Evolutionary conservation across 352 stramenopile genomes (phyloP), one percentile per base, ranked within the genome.

Genomic region (Pilasporangium apinafurcum): DNA sequence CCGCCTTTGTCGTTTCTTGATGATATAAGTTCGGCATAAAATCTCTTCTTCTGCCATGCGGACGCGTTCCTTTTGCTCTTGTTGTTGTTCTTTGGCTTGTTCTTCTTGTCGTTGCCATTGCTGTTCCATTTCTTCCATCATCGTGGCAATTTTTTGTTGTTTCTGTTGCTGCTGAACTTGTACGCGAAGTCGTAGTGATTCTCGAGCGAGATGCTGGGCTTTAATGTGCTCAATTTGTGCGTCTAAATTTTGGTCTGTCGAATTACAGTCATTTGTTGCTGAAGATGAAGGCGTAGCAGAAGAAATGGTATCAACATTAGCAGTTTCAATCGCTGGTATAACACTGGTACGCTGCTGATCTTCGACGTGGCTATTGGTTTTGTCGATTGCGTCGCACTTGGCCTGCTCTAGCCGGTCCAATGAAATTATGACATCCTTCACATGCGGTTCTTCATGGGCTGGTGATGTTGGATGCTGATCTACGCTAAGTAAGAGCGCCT

Each of bases 21-120:
- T 14, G 5, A 46, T 12, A 13, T 9, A 36, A 2, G 8, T 26
- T 0, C 49, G 10, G 5, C 9, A 18, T 13, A 37, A 9, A 10
- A 21, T 5, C 24, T 70, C 63, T 16, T 70, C 59, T 8, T 30
- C 27, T 9, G 60, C 34, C 63, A 74, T 65, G 1, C 17, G 17
- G 1, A 8, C 1, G 0, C 37, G 32, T 21, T 45, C 42, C 22
- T 35, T 38, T 2, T 18, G 30, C 26, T 59, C 37, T 6, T n/a
- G n/a, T n/a, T 62, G 62, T 0, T 17, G 44, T 36, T 34, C 33
- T 4, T 31, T 44, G n/a, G 45, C 37, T 2, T 45, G 24, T 2
- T 9, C 44, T 8, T 67, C 38, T 18, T 56, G 13, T 7, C 28
- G 36, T 16, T 45, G n/a, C 18, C 37, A 27, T 3, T 47, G 32